phyloP scores from a whole-genome alignment of 139 green algal species.

The Medakamo hakoo region DNA sequence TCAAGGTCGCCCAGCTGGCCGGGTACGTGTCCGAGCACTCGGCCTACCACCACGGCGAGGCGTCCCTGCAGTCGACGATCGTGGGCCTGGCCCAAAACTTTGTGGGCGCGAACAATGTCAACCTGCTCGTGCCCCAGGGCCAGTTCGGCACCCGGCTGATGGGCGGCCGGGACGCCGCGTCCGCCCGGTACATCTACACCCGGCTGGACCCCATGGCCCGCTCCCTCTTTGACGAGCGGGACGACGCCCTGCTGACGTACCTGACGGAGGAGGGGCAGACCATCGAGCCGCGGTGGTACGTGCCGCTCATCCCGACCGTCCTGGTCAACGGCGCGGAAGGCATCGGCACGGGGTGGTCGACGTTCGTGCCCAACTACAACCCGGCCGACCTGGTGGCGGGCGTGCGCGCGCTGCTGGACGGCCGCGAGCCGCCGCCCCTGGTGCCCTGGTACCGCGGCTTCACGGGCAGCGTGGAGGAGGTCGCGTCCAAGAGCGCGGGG shows the following conservation, averaged over 20 bases:
- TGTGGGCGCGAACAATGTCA: constrained; percentile 97
- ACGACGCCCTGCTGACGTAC: constrained; percentile 87
- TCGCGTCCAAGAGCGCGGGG: constrained; percentile 34
- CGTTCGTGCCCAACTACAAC: constrained; percentile 94
- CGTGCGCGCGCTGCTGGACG: constrained; percentile 64
- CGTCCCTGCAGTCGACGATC: constrained; percentile 69
- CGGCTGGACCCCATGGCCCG: constrained; percentile 63
- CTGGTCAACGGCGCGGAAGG: constrained; percentile 95
- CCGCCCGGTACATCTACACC: constrained; percentile 94
- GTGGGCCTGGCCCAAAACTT: constrained; percentile 86
- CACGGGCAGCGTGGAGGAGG: constrained; percentile 50
- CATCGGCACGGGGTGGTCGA: constrained; percentile 97
- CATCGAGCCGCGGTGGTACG: constrained; percentile 91
- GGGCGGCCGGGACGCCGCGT: constrained; percentile 91
- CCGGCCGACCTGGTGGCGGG: constrained; percentile 82
- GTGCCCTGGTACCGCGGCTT: constrained; percentile 80
- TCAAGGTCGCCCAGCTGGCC: constrained; percentile 92
- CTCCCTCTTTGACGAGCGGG: constrained; percentile 74
- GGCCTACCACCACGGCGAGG: constrained; percentile 98
- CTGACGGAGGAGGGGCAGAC: constrained; percentile 88
- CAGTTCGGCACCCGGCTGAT: constrained; percentile 82
- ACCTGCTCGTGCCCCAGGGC: constrained; percentile 70
- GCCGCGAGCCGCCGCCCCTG: constrained; percentile 58
- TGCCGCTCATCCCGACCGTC: constrained; percentile 73
- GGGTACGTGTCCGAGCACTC: constrained; percentile 93